Conservation (phyloP, 257 asterid species). For the Paulownia fortunei region DNA sequence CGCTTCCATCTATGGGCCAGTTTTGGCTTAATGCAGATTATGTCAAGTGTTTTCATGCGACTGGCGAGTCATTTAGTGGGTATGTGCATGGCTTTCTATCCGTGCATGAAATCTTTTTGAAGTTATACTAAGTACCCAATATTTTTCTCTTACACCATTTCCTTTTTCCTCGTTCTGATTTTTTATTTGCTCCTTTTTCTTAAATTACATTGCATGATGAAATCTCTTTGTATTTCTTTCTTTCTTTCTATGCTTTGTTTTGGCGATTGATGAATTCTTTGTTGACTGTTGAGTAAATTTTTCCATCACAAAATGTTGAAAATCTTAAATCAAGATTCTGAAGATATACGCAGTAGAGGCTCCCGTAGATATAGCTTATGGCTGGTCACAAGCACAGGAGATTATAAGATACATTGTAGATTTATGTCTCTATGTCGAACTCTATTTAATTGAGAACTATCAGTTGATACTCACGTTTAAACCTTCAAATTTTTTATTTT, state of each 20-base stretch:
- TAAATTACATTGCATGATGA: not conserved
- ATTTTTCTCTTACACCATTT: not conserved
- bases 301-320: not conserved
- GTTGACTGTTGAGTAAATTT: not conserved
- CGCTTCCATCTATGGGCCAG: slow-evolving; percentile 67
- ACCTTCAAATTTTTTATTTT: not conserved
- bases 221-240: not conserved
- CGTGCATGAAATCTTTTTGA: not conserved
- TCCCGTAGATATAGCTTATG: not conserved
- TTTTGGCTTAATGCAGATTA: slow-evolving; percentile 86
- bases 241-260: not conserved
- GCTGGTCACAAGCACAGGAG: not conserved
- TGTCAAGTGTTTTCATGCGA: slow-evolving; percentile 80
- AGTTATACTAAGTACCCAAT: not conserved
- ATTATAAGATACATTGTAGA: not conserved
- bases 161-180: not conserved
- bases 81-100: slow-evolving; percentile 41
- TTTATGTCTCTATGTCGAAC: not conserved
- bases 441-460: not conserved
- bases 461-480: not conserved
- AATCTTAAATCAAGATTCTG: not conserved
- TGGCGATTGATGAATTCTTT: not conserved
- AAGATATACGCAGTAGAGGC: not conserved
- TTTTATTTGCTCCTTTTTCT: not conserved
- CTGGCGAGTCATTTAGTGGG: slow-evolving; percentile 78